These are phyloP conservation scores for Ustilago xerochloae DNA, from an alignment of 1,284 basidiomycete species.

Conservation along the genomic window DNA sequence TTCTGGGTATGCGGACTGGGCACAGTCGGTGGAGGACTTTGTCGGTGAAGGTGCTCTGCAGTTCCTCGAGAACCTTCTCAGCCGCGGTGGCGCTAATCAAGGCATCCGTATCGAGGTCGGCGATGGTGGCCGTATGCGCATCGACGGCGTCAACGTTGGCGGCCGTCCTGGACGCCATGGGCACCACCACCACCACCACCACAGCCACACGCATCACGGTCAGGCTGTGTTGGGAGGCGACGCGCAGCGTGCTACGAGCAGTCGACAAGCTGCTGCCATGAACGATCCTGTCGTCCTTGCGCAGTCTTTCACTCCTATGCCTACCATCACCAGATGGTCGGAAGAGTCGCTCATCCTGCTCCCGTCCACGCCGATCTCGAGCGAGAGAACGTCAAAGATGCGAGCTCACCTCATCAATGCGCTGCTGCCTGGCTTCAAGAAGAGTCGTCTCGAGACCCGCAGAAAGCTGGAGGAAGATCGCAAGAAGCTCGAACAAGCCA, in stretches of 20 bases:
- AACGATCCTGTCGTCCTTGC: constrained; percentile 61
- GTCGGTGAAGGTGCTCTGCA: constrained; percentile 84
- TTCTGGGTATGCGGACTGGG: constrained; percentile 41
- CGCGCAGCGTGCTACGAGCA: constrained; percentile 21
- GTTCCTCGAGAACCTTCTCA: constrained; percentile 79
- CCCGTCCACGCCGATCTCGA: constrained; percentile 74
- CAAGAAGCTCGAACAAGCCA: constrained; percentile 64
- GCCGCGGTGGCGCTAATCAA: constrained; percentile 62
- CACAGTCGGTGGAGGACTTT: constrained; percentile 83
- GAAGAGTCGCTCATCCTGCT: constrained; percentile 88
- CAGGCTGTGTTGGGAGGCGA: constrained; percentile 32
- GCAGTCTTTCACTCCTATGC: constrained; percentile 74
- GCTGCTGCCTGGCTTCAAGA: constrained; percentile 77
- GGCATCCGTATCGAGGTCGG: constrained; percentile 61
- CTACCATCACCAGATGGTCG: constrained; percentile 86
- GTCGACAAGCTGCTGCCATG: constrained; percentile 25
- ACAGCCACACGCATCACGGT: constrained; percentile 36
- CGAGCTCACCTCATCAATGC: constrained; percentile 80
- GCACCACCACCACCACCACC: constrained; percentile 30
- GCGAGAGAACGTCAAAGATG: constrained; percentile 77
- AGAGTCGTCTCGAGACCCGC: constrained; percentile 26
- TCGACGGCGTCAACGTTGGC: constrained; percentile 42
- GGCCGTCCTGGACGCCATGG: constrained; percentile 18
- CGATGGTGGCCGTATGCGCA: constrained; percentile 54
- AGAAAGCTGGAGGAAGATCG: constrained; percentile 69